A percentile compares a stretch with the other conserved stretches of the same genome.
phyloP scores from a whole-genome alignment of 2,329 filamentous ascomycete species.

The Chalaropsis ovoidea region DNA sequence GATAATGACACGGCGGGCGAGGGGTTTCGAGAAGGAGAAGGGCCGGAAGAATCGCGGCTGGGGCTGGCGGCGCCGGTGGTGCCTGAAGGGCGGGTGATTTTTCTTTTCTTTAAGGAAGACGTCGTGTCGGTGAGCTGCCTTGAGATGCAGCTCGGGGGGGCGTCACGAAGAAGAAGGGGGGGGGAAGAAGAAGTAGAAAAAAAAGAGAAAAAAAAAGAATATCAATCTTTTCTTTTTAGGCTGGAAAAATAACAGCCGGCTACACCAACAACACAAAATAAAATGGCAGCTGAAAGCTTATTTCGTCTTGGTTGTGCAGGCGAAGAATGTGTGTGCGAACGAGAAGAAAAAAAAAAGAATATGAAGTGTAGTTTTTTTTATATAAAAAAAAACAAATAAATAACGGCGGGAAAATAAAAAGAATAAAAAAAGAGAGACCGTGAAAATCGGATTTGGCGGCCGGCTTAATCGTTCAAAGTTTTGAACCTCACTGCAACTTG shows the following conservation, averaged over 20 bases:
- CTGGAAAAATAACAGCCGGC: conserved; percentile 1
- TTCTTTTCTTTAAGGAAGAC: conserved; percentile 66
- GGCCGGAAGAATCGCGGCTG: conserved; percentile 34
- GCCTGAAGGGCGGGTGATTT: conserved; percentile 42
- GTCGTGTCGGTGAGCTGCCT: conserved; percentile 60
- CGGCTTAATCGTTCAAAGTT: too few species aligned
- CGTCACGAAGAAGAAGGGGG: conserved; percentile 22
- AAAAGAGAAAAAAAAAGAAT: conserved; percentile 24
- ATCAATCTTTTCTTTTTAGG: conserved; percentile 14
- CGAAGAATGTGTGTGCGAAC: conserved; percentile 6
- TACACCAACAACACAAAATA: not conserved
- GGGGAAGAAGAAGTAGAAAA: conserved; percentile 12
- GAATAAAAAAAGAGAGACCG: not conserved
- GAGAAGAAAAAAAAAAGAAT: conserved; percentile 4
- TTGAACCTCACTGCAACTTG: too few species aligned
- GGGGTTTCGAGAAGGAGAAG: conserved; percentile 31
- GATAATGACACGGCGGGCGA: conserved; percentile 35
- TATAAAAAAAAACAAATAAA: not conserved
- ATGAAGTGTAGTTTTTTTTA: not conserved
- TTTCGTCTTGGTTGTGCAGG: conserved; percentile 5
- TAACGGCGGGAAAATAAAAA: not conserved
- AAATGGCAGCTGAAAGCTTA: conserved; percentile 2
- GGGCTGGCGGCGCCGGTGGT: conserved; percentile 27
- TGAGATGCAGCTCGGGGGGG: conserved; percentile 43
- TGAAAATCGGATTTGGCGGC: too few species aligned